Base-by-base conservation (phyloP, 768 basidiomycete genomes). In the Boletus vermiculosoides region DNA sequence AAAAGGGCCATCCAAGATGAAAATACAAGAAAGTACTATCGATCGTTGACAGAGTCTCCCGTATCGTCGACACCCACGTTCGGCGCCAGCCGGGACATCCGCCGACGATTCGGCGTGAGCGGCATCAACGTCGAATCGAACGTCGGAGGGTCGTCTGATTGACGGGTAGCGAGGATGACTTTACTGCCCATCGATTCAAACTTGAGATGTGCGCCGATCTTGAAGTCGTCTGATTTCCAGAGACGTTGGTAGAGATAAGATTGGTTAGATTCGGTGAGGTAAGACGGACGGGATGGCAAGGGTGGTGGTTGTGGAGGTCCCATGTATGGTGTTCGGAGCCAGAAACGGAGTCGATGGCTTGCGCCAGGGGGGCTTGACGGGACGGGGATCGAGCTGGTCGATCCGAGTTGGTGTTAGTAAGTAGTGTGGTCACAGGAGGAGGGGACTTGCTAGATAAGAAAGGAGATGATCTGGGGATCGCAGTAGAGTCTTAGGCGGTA, bases 141-240 rank as follows among this genome's bases (percentile, higher is more conserved):
- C 28, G 50, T 28, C n/a, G 50, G 42, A 1, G 36, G 11, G 1
- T 42, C 23, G 10, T 37, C 44, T 28, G 30, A 12, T 22, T 45
- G 61, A 5, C 52, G 63, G 56, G 78, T 75, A 11, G 77, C 86
- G 73, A 85, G 80, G 18, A 83, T 66, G 65, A 84, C 71, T 62
- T 77, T 81, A 36, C 63, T 64, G 6, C 82, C 77, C 42, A 85
- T 65, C 0, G 77, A 68, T 9, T 77, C 77, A 56, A 87, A 88
- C 57, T 82, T 76, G 33, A 88, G 78, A 30, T 75, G 68, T 0
- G 77, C 76, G 18, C 86, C 86, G 16, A 88, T 63, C 64, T 84
- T 86, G 67, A 88, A 83, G 16, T 73, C 70, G 63, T 88, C 86
- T 22, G 75, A 75, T 69, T 85, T 85, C 80, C 82, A 87, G 65